phyloP scores from a whole-genome alignment of 23 red algal genomes.

The Gracilariopsis chorda region DNA sequence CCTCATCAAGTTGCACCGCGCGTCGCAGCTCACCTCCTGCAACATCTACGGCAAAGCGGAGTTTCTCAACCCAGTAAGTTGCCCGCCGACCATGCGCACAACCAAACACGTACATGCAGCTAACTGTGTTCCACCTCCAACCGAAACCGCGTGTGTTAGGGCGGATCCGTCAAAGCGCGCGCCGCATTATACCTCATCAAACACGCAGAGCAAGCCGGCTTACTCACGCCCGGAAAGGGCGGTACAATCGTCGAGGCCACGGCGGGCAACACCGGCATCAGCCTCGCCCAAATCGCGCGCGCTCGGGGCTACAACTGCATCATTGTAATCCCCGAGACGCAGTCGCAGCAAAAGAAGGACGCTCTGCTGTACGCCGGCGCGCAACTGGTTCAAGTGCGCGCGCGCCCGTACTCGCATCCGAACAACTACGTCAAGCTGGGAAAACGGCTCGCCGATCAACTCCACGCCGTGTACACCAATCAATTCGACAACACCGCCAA shows the following conservation, averaged over 20 bases:
- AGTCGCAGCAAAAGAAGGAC: constrained; percentile 82
- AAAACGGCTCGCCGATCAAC: constrained; percentile 39
- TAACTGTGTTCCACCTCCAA: too few species aligned
- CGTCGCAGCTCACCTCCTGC: constrained; percentile 67
- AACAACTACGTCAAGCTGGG: constrained; percentile 75
- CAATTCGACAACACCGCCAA: constrained; percentile 90
- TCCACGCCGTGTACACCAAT: constrained; percentile 59
- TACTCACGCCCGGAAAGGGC: constrained; percentile 61
- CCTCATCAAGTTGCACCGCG: constrained; percentile 66
- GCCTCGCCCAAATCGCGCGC: constrained; percentile 59
- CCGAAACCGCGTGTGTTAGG: background rate
- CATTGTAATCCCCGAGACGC: constrained; percentile 72
- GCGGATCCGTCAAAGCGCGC: constrained; percentile 81
- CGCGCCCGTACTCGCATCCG: constrained; percentile 69
- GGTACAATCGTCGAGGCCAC: constrained; percentile 82
- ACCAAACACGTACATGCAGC: too few species aligned
- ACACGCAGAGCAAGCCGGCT: constrained; percentile 64
- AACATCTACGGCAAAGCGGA: constrained; percentile 85
- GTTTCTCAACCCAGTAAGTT: constrained; percentile 72
- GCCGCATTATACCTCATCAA: constrained; percentile 73
- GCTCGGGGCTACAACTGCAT: constrained; percentile 71
- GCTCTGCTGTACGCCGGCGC: constrained; percentile 66
- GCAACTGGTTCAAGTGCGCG: constrained; percentile 74
- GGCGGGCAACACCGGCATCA: constrained; percentile 90
- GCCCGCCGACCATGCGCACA: background rate